Evolutionary conservation across 768 basidiomycete genomes (phyloP).

Genomic region (Tremella fuciformis): DNA sequence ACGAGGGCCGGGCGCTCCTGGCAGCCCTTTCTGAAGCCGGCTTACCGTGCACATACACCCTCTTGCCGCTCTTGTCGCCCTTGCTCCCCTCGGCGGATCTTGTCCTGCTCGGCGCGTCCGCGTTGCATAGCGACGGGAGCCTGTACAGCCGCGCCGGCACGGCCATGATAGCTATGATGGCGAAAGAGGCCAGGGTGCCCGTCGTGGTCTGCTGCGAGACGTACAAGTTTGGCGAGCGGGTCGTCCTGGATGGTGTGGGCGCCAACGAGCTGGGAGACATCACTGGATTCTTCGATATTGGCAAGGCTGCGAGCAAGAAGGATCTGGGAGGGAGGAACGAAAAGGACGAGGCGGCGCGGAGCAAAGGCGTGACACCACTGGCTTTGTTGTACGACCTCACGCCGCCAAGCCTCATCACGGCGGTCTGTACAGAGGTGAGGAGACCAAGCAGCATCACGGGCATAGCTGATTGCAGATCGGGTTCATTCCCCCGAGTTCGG

Average conservation of each 20-base stretch:
- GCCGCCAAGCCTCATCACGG: conserved; percentile 85
- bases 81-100: conserved; percentile 73
- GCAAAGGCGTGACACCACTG: conserved; percentile 63
- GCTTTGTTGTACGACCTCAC: conserved; percentile 93
- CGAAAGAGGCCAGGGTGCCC: conserved; percentile 79
- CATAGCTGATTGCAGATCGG: conserved; percentile 57
- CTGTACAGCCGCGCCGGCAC: conserved; percentile 93
- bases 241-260: conserved; percentile 88
- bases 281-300: conserved; percentile 15
- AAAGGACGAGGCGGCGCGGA: background rate
- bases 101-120: conserved; percentile 88
- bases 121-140: conserved; percentile 89
- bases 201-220: conserved; percentile 98
- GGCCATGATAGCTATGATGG: conserved; percentile 94
- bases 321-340: background rate
- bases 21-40: conserved; percentile 64
- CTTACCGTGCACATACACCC: conserved; percentile 84
- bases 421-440: conserved; percentile 83
- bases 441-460: background rate
- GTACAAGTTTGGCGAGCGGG: conserved; percentile 92
- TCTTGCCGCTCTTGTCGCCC: conserved; percentile 67
- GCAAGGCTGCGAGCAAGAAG: conserved; percentile 14
- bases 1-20: conserved; percentile 83
- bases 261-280: conserved; percentile 86
- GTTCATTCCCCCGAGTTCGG: conserved; percentile 86